Evolutionary conservation across 2,329 filamentous ascomycete species (phyloP).

Genomic region (Setomelanomma holmii): DNA sequence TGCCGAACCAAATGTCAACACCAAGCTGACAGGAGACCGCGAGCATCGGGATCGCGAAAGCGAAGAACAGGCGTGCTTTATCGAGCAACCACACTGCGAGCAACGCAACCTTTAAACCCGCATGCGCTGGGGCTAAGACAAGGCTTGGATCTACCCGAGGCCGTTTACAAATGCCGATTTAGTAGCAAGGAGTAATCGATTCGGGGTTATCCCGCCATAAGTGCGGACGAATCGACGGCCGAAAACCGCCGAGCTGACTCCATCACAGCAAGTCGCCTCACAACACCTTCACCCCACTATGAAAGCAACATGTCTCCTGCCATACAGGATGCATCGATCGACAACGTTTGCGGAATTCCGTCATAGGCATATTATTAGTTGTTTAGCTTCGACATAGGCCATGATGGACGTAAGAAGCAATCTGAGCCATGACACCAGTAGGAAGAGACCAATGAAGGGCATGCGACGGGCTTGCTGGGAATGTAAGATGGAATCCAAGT

Average conservation of each 20-base stretch:
- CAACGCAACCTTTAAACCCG: background rate
- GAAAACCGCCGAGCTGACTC: conserved; percentile 26
- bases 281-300: conserved; percentile 39
- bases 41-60: background rate
- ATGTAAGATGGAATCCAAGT: conserved; percentile 33
- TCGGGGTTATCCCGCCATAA: conserved; percentile 7
- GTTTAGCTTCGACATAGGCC: conserved; percentile 24
- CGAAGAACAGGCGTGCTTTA: background rate
- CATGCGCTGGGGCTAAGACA: background rate
- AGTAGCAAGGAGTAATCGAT: conserved; percentile 11
- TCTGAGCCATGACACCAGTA: conserved; percentile 15
- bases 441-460: conserved; percentile 37
- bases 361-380: background rate
- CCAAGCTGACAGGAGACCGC: background rate
- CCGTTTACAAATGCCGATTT: background rate
- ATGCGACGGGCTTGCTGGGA: conserved; percentile 43
- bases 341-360: conserved; percentile 8
- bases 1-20: conserved; percentile 1
- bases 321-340: conserved; percentile 23
- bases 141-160: background rate
- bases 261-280: conserved; percentile 35
- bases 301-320: conserved; percentile 37
- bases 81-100: background rate
- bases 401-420: conserved; percentile 22
- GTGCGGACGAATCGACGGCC: conserved; percentile 41